Percentiles rank a stretch among this genome's conserved stretches.
These are phyloP conservation scores for Escallonia rubra DNA, from an alignment of 129 eudicot genomes.

Conservation along the genomic window DNA sequence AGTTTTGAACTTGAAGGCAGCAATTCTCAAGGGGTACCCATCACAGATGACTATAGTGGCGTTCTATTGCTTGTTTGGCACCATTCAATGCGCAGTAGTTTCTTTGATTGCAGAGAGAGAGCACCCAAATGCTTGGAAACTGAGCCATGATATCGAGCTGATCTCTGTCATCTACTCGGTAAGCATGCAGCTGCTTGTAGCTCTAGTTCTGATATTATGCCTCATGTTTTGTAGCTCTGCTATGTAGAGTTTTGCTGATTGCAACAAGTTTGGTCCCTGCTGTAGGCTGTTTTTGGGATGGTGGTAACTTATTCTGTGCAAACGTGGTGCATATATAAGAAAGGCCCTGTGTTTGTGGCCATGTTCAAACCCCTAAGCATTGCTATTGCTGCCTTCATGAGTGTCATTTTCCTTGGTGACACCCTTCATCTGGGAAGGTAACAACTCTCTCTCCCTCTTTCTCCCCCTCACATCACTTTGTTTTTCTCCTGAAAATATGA, in stretches of 20 bases:
- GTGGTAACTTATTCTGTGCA: conserved; percentile 8
- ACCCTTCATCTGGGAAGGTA: conserved; percentile 17
- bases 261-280: neutral
- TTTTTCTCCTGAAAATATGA: no score
- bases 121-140: conserved; percentile 13
- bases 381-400: conserved; percentile 19
- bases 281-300: conserved; percentile 13
- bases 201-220: neutral
- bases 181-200: neutral
- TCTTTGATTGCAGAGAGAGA: conserved; percentile 9
- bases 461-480: neutral
- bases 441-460: neutral
- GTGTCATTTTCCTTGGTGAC: conserved; percentile 19
- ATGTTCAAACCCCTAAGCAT: conserved; percentile 20
- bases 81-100: conserved; percentile 14
- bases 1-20: conserved; percentile 9
- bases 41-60: conserved; percentile 12
- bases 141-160: conserved; percentile 11
- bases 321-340: conserved; percentile 16
- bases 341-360: conserved; percentile 21
- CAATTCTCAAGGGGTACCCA: conserved; percentile 13
- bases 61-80: conserved; percentile 22
- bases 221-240: neutral
- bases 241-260: neutral
- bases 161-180: conserved; percentile 21